phyloP scores from a whole-genome alignment of 2,329 filamentous ascomycete genomes.

The Neodidymelliopsis sp. region DNA sequence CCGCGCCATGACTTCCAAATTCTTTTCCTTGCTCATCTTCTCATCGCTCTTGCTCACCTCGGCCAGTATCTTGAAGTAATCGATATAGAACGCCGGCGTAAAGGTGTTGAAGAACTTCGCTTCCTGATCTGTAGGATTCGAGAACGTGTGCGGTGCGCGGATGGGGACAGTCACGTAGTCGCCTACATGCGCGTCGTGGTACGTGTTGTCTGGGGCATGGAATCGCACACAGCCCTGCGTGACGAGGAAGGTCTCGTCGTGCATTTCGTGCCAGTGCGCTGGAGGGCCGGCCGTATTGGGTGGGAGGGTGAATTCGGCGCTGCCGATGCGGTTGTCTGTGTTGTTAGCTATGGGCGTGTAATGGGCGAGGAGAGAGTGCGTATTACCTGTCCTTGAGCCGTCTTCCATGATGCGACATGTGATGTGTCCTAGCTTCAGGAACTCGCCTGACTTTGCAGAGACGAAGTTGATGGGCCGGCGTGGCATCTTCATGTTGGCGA shows the following conservation, averaged over 20 bases:
- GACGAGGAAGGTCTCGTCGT: constrained; percentile 65
- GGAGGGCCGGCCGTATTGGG: constrained; percentile 57
- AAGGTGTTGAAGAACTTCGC: constrained; percentile 65
- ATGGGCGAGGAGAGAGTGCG: neutral
- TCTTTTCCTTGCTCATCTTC: constrained; percentile 58
- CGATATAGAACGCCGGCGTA: constrained; percentile 65
- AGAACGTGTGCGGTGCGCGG: constrained; percentile 64
- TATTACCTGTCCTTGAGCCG: constrained; percentile 59
- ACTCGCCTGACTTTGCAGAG: constrained; percentile 57
- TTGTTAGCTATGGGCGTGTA: neutral
- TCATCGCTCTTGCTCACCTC: constrained; percentile 55
- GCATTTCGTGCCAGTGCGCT: constrained; percentile 64
- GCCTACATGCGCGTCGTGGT: constrained; percentile 59
- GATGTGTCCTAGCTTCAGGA: constrained; percentile 58
- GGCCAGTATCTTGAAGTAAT: constrained; percentile 63
- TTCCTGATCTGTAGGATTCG: constrained; percentile 62
- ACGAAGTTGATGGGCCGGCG: constrained; percentile 58
- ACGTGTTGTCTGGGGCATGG: constrained; percentile 54
- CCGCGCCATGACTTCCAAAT: constrained; percentile 57
- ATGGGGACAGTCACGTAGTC: constrained; percentile 65
- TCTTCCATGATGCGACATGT: constrained; percentile 62
- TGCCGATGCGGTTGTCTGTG: constrained; percentile 58
- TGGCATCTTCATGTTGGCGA: constrained; percentile 50
- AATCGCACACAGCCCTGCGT: constrained; percentile 61
- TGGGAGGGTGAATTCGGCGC: constrained; percentile 59